A percentile compares a stretch with the other conserved stretches of the same genome.
These are phyloP conservation scores for Torulaspora gathmanii DNA, from an alignment of 805 yeast species.

Conservation along the genomic window DNA sequence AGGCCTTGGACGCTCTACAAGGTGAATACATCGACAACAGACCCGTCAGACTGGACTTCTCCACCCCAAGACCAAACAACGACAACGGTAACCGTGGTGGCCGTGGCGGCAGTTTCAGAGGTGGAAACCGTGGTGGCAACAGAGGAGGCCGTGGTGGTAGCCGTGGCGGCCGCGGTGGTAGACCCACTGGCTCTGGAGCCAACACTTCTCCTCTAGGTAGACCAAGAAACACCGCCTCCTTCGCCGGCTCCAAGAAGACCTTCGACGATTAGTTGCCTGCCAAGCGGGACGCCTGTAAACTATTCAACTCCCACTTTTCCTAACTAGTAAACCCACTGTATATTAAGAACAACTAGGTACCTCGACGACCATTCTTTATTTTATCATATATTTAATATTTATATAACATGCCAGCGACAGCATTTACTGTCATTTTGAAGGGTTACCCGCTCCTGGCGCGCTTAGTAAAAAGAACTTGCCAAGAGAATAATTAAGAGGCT, in stretches of 20 bases:
- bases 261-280: conserved; percentile 49
- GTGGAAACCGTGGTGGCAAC: conserved; percentile 37
- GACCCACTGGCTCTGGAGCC: conserved; percentile 52
- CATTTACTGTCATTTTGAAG: background rate
- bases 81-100: conserved; percentile 39
- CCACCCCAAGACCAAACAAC: conserved; percentile 75
- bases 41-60: conserved; percentile 90
- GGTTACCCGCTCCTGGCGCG: background rate
- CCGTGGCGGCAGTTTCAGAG: conserved; percentile 35
- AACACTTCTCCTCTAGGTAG: conserved; percentile 54
- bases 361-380: background rate
- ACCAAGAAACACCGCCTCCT: conserved; percentile 47
- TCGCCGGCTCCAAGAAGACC: conserved; percentile 81
- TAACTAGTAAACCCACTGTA: conserved; percentile 9
- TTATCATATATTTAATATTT: background rate
- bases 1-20: conserved; percentile 79
- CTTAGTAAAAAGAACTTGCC: conserved; percentile 10
- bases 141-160: conserved; percentile 41
- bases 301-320: conserved; percentile 2
- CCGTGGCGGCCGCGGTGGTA: conserved; percentile 40
- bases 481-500: conserved; percentile 11
- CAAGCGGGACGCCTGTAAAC: conserved; percentile 9
- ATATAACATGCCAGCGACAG: background rate
- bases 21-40: conserved; percentile 89
- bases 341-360: conserved; percentile 6